Percentiles rank a stretch among this genome's conserved stretches.
phyloP scores from a whole-genome alignment of 176 grass and related monocot species.

The barley (Hordeum vulgare) region MorexV3_pseudomolecules_assembly NC_058518.1:293952217-293952716 shows the following conservation, averaged over 20 bases:
- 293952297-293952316: too few relatives aligned
- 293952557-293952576: neutral
- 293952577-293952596: neutral
- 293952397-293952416: neutral
- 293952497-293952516: neutral
- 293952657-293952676: conserved; percentile 1
- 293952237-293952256: too few relatives aligned
- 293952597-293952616: neutral
- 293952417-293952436: neutral
- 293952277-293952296: too few relatives aligned
- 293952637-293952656: neutral
- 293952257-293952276: too few relatives aligned
- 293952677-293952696: neutral
- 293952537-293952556: neutral
- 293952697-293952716: neutral
- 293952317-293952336: neutral
- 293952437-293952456: neutral
- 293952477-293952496: neutral
- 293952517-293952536: neutral
- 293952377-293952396: neutral
- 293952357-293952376: conserved; percentile 3
- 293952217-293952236: conserved; percentile 40
- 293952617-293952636: neutral
- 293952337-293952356: neutral
- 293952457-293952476: conserved; percentile 2